A percentile compares a stretch with the other conserved stretches of the same genome.
These are phyloP conservation scores for Magnolia sinica DNA, from an alignment of 164 flowering plant species.

Conservation along the genomic window DNA sequence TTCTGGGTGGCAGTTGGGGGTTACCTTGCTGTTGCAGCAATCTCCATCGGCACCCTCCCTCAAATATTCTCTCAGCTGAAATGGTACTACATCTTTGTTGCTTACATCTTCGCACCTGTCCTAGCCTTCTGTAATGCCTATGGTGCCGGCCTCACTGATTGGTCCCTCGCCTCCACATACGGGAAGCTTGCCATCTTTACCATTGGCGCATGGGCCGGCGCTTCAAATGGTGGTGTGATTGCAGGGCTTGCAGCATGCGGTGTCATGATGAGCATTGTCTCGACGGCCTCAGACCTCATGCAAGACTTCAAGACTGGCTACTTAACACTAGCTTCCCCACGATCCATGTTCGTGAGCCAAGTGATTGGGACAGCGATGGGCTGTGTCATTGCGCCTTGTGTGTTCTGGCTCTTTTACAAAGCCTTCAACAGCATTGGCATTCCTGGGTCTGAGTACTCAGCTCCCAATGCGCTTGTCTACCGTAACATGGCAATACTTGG, in stretches of 20 bases:
- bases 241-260: slow-evolving; percentile 67
- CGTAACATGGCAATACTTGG: slow-evolving; percentile 55
- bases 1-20: slow-evolving; percentile 38
- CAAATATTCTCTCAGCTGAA: slow-evolving; percentile 46
- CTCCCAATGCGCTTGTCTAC: slow-evolving; percentile 43
- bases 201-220: slow-evolving; percentile 59
- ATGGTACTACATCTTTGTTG: slow-evolving; percentile 47
- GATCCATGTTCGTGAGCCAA: slow-evolving; percentile 61
- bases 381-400: slow-evolving; percentile 53
- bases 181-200: slow-evolving; percentile 58
- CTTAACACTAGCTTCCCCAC: slow-evolving; percentile 53
- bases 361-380: slow-evolving; percentile 57
- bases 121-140: slow-evolving; percentile 63
- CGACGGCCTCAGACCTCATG: slow-evolving; percentile 57
- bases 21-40: slow-evolving; percentile 32
- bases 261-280: slow-evolving; percentile 61
- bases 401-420: slow-evolving; percentile 58
- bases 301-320: slow-evolving; percentile 67
- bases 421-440: slow-evolving; percentile 39
- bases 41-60: slow-evolving; percentile 40
- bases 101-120: slow-evolving; percentile 45
- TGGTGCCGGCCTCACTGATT: slow-evolving; percentile 59
- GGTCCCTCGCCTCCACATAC: slow-evolving; percentile 58
- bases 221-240: slow-evolving; percentile 51
- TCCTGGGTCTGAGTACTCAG: slow-evolving; percentile 35